Percentiles rank a stretch among this genome's conserved stretches.
phyloP scores from a whole-genome alignment of 202 grass and related monocot species.

The Setaria viridis region DNA sequence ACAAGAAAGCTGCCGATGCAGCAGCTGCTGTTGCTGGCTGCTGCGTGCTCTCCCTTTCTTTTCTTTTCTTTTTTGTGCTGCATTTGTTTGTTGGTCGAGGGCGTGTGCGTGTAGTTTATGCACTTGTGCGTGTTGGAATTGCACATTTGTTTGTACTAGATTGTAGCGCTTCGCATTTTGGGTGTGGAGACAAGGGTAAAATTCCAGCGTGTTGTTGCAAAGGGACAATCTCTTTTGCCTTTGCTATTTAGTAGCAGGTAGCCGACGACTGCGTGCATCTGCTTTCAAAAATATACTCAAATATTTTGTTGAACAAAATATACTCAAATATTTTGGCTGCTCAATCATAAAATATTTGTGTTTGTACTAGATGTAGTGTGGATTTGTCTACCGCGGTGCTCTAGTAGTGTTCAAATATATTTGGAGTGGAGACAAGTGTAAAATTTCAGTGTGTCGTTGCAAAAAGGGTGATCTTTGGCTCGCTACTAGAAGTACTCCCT shows the following conservation, averaged over 20 bases:
- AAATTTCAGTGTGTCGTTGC: neutral
- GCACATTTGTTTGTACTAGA: neutral
- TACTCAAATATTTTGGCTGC: neutral
- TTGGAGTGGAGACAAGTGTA: neutral
- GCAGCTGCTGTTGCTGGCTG: neutral
- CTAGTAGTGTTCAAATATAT: neutral
- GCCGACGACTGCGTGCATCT: neutral
- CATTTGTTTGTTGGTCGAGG: neutral
- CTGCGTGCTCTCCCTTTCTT: neutral
- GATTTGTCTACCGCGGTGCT: too few relatives aligned
- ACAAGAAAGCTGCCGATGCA: conserved; percentile 56
- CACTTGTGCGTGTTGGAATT: neutral
- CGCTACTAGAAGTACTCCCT: neutral
- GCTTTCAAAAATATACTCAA: neutral
- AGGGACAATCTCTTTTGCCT: neutral
- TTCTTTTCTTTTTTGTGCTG: neutral
- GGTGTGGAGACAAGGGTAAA: conserved; percentile 6
- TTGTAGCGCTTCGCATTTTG: neutral
- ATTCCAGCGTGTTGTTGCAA: neutral
- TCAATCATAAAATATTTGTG: neutral
- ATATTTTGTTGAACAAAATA: neutral
- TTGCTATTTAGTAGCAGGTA: neutral
- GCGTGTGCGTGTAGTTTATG: neutral
- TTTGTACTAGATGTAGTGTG: neutral
- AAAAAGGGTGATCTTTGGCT: neutral